Conservation (phyloP, 2,329 filamentous ascomycete species). For the Colletotrichum gloeosporioides region DNA sequence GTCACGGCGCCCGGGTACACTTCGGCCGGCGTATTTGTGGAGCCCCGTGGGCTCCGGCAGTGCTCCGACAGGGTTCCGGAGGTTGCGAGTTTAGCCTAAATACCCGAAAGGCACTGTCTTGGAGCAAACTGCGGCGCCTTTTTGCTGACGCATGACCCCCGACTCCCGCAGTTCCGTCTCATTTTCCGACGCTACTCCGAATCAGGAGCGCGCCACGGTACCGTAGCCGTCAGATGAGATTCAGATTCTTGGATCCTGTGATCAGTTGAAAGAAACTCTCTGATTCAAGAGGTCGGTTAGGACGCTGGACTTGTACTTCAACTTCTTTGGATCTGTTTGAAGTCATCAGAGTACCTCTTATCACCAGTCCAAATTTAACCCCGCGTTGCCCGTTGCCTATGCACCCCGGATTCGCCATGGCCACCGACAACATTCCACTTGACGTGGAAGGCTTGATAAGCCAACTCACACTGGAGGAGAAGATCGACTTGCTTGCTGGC, state of each 20-base stretch:
- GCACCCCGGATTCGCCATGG: neutral
- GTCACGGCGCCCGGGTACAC: slow-evolving; percentile 3
- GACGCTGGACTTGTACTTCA: neutral
- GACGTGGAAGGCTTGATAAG: slow-evolving; percentile 17
- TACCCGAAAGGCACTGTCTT: neutral
- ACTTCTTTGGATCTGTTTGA: accelerated
- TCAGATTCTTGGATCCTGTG: neutral
- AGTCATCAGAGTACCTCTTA: neutral
- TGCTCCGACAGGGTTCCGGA: slow-evolving; percentile 10
- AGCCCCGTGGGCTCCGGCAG: slow-evolving; percentile 2
- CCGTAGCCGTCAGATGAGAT: slow-evolving; percentile 2
- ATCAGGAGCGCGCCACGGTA: neutral
- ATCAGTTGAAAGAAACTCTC: neutral
- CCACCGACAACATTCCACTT: neutral
- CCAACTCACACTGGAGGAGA: slow-evolving; percentile 22
- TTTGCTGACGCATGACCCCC: slow-evolving; percentile 6
- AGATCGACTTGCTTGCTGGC: slow-evolving; percentile 22
- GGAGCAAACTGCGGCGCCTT: neutral
- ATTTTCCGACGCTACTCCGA: slow-evolving; percentile 18
- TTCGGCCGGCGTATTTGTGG: slow-evolving; percentile 12
- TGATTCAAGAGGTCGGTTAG: neutral
- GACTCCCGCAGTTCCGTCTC: neutral
- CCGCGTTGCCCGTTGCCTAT: neutral
- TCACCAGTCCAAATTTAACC: neutral
- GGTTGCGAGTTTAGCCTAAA: slow-evolving; percentile 16